These are phyloP conservation scores for Paecilomyces sp. DNA, from an alignment of 2,329 filamentous ascomycete species.

Conservation along the genomic window DNA sequence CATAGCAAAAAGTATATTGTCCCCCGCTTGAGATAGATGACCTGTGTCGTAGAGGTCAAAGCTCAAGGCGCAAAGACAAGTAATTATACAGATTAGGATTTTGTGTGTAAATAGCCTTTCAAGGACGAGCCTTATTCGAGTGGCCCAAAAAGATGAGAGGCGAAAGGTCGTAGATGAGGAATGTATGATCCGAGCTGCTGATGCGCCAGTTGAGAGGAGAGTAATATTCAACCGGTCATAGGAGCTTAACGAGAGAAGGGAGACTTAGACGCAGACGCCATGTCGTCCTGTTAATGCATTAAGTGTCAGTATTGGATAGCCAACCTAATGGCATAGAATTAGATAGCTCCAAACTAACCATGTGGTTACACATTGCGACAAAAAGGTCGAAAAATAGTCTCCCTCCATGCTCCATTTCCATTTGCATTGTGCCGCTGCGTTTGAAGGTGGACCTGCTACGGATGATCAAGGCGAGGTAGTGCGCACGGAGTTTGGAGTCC, in stretches of 20 bases:
- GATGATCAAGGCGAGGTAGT: conserved; percentile 90
- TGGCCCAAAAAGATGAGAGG: not conserved
- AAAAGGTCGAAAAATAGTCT: conserved; percentile 91
- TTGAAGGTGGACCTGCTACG: conserved; percentile 83
- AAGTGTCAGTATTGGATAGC: not conserved
- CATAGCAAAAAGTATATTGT: not conserved
- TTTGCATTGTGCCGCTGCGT: conserved; percentile 88
- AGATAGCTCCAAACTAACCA: conserved; percentile 47
- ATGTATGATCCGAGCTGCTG: not conserved
- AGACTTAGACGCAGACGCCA: conserved; percentile 11
- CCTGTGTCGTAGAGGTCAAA: not conserved
- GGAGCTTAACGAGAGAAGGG: conserved; percentile 10
- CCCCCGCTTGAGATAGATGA: not conserved
- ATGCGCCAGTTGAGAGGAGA: not conserved
- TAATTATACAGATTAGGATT: not conserved
- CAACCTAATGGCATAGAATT: not conserved
- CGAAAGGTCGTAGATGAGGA: not conserved
- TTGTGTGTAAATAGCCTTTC: not conserved
- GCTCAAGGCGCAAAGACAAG: not conserved
- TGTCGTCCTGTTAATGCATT: conserved; percentile 17
- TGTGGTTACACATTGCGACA: conserved; percentile 86
- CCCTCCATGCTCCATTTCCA: conserved; percentile 84
- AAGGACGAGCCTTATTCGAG: not conserved
- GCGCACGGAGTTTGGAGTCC: conserved; percentile 83
- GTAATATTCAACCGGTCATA: not conserved